Conservation (phyloP, 345 rosid species). For the Ceriops decandra region DNA sequence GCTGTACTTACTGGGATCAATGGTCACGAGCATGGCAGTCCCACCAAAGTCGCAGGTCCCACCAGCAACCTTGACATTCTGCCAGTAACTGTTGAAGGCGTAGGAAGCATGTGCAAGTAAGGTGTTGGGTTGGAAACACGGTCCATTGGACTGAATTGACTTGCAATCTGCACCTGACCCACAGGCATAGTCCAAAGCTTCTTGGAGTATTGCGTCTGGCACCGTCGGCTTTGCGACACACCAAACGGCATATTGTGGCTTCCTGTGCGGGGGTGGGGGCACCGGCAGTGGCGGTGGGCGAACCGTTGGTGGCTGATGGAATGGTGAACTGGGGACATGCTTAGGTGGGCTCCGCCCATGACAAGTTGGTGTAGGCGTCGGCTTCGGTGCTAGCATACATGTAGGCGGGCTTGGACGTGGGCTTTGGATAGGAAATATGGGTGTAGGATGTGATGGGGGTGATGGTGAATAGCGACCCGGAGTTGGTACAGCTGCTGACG, state of each 20-base stretch:
- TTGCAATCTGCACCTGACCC: conserved; percentile 46
- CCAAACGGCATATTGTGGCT: conserved; percentile 26
- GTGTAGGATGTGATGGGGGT: too few relatives aligned
- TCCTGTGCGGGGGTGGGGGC: conserved; percentile 21
- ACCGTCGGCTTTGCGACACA: conserved; percentile 47
- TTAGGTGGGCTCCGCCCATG: conserved; percentile 18
- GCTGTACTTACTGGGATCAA: conserved; percentile 43
- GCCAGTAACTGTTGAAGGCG: conserved; percentile 56
- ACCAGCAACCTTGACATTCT: conserved; percentile 24
- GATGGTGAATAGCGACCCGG: too few relatives aligned
- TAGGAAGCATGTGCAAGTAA: conserved; percentile 39
- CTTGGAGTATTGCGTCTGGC: conserved; percentile 33
- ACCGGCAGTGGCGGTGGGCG: conserved; percentile 5
- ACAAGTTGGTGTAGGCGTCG: conserved; percentile 1
- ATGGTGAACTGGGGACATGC: conserved; percentile 16
- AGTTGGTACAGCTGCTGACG: too few relatives aligned
- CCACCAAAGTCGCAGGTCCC: conserved; percentile 56
- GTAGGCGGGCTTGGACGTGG: conserved; percentile 13
- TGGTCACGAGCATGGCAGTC: conserved; percentile 42
- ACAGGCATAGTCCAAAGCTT: conserved; percentile 49
- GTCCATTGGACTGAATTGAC: conserved; percentile 31
- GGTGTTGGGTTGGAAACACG: conserved; percentile 42
- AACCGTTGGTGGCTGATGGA: not conserved
- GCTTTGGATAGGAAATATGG: not conserved
- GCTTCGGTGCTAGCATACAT: not conserved